Base-by-base conservation (phyloP, 176 grass and related monocot genomes). In the Bromus sterilis region DNA sequence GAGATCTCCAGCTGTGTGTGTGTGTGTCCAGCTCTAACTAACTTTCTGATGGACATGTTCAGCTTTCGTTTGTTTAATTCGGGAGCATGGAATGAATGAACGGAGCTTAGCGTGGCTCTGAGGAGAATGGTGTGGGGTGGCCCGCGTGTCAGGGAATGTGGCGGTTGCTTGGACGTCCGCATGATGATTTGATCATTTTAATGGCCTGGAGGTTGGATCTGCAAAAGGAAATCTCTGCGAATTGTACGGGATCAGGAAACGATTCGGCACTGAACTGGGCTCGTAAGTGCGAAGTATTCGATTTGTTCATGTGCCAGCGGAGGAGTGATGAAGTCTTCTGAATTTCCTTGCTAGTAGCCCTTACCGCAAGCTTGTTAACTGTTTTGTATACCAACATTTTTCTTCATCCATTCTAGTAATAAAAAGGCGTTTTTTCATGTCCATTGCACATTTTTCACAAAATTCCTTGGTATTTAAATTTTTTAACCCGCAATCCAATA, bases 1-100 rank as follows among this genome's bases (percentile, higher is more conserved):
- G 6, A 67, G 48, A 74, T 79, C 75, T 84, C 67, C 75, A 74
- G 75, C 67, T 83, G 80, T 49, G 30, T 48, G 39, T 65, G 28
- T 4, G 26, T 46, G 26, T 16, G 32, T 21, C 31, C 53, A 49
- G 66, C 56, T 35, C 80, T 58, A 74, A 74, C 81, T 29, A 79
- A 75, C 62, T 49, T 53, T 25, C 66, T 69, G 48, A 18, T 48
- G 56, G 41, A 59, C 73, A 20, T 21, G n/a, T 25, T 66, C 20
- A 25, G 10, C 3, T 3, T 4, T 4, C n/a, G 9, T 18, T 41
- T 53, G 7, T 48, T 48, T 46, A 40, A 41, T 69, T 35, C 21
- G 13, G 75, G 23, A 15, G 33, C 67, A 37, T 75, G 81, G 12
- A 29, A 79, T 18, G 75, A 37, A 44, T 67, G 75, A 37, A 44